These are phyloP conservation scores for Apophysomyces elegans DNA, from an alignment of 371 early-diverging fungal species.

Conservation along the genomic window DNA sequence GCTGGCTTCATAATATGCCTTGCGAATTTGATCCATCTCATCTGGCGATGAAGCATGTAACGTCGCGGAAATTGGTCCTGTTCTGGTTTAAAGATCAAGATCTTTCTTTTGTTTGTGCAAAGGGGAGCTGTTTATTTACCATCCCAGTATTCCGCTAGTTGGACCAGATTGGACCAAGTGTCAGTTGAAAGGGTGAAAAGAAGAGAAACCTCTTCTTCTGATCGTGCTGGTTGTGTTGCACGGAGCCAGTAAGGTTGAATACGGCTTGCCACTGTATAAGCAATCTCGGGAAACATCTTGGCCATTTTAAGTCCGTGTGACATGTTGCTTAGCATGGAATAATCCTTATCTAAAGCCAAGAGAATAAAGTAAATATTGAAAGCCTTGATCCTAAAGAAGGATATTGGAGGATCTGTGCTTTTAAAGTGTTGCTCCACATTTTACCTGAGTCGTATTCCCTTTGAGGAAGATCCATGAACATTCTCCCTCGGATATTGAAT, in stretches of 20 bases:
- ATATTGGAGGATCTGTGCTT: too few relatives aligned
- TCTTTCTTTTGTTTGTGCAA: too few relatives aligned
- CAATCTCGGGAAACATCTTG: slow-evolving; percentile 45
- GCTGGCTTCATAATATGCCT: slow-evolving; percentile 25
- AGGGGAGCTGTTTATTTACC: slow-evolving; percentile 26
- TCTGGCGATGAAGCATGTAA: slow-evolving; percentile 39
- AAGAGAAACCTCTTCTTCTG: slow-evolving; percentile 39
- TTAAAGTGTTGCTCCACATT: background rate
- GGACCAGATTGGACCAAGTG: slow-evolving; percentile 40
- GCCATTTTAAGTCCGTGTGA: slow-evolving; percentile 51
- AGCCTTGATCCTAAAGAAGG: too few relatives aligned
- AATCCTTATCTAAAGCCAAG: slow-evolving; percentile 28
- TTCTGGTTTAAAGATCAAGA: too few relatives aligned
- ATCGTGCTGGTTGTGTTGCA: slow-evolving; percentile 23
- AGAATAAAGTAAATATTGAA: too few relatives aligned
- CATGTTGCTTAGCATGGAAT: slow-evolving; percentile 45
- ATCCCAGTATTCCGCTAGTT: slow-evolving; percentile 46
- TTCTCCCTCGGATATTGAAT: slow-evolving; percentile 11
- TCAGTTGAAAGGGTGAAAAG: slow-evolving; percentile 41
- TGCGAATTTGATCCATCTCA: slow-evolving; percentile 11
- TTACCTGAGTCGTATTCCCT: slow-evolving; percentile 49
- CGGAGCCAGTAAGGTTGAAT: slow-evolving; percentile 49
- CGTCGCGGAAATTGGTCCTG: slow-evolving; percentile 53
- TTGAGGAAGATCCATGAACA: slow-evolving; percentile 36
- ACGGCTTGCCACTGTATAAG: slow-evolving; percentile 35